Percentiles rank a stretch among this genome's conserved stretches.
phyloP scores from a whole-genome alignment of 1,139 yeast species.

The Yamadazyma dushanensis region DNA sequence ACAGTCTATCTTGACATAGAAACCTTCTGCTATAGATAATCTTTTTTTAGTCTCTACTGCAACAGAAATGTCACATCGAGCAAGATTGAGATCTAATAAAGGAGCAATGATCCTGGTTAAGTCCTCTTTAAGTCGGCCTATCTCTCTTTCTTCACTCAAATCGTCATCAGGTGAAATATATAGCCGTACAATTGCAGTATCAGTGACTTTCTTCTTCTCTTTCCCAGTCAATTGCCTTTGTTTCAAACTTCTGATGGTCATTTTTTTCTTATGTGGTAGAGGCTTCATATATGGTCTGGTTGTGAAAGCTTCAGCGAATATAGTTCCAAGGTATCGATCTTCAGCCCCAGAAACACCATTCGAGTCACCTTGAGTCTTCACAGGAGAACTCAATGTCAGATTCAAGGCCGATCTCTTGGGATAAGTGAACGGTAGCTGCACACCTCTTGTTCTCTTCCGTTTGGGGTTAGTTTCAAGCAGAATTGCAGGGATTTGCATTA shows the following conservation, averaged over 20 bases:
- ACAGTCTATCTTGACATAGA: constrained; percentile 63
- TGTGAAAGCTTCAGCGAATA: constrained; percentile 79
- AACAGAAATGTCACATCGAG: constrained; percentile 57
- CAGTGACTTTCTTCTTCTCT: constrained; percentile 21
- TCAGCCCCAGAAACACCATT: not conserved
- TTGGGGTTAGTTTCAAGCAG: constrained; percentile 13
- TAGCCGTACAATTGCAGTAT: constrained; percentile 34
- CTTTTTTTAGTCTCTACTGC: constrained; percentile 57
- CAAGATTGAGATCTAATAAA: constrained; percentile 55
- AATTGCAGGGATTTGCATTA: constrained; percentile 15
- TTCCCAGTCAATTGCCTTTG: constrained; percentile 29
- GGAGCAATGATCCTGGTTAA: constrained; percentile 70
- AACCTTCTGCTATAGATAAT: constrained; percentile 72
- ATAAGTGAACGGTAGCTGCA: constrained; percentile 14
- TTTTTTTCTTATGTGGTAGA: constrained; percentile 49
- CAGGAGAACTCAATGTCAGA: constrained; percentile 11
- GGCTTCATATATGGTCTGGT: constrained; percentile 68
- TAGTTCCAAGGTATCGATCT: constrained; percentile 58
- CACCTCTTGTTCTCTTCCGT: constrained; percentile 16
- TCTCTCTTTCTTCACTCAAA: constrained; percentile 46
- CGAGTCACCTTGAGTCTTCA: not conserved
- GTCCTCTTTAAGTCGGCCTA: constrained; percentile 78
- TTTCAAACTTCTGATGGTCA: constrained; percentile 36
- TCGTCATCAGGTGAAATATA: constrained; percentile 25
- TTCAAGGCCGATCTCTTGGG: constrained; percentile 10